Evolutionary conservation across 2,329 filamentous ascomycete species (phyloP), one percentile per base, ranked within the genome.

Genomic region (Emergomyces pasteurianus): DNA sequence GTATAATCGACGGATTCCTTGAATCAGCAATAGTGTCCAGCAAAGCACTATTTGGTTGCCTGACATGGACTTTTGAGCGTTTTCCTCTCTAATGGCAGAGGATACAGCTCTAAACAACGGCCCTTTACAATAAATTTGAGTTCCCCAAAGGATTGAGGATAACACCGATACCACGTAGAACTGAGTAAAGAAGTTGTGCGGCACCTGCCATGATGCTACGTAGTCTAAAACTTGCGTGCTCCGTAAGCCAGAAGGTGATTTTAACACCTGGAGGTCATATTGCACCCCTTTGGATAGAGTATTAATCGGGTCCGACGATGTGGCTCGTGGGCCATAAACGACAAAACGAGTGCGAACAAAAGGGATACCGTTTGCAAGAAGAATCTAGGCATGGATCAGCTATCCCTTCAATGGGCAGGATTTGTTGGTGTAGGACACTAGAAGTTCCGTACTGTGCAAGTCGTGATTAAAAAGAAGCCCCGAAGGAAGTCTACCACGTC

Each of bases 171-270:
- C 72, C 59, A 88, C 70, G 72, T 99, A 97, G 76, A 96, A 97
- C 67, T 94, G 88, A 50, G 81, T 82, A 73, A 97, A 97, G 86
- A 89, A 97, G 63, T 82, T 82, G 75, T 97, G 94, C 26, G 92
- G 91, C 42, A 96, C 87, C 70, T 83, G 83, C 65, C 81, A 72
- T 43, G 73, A 75, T 40, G 82, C 80, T 23, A 82, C 68, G 61
- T 70, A 71, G 67, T 85, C 82, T 62, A 85, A 75, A 53, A 78
- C 53, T 40, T 59, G 63, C n/a, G 53, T 53, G 18, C 40, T 16
- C 21, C 38, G 53, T 59, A 56, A 47, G 28, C 58, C 49, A 61
- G 63, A 63, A 59, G 64, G 64, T 60, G 61, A 38, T 23, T 34
- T 31, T 8, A 38, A 42, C 23, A 26, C 8, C 18, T 42, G 43